Conservation (phyloP, 495 filamentous ascomycete genomes). For the Aspergillus heteromorphus region DNA sequence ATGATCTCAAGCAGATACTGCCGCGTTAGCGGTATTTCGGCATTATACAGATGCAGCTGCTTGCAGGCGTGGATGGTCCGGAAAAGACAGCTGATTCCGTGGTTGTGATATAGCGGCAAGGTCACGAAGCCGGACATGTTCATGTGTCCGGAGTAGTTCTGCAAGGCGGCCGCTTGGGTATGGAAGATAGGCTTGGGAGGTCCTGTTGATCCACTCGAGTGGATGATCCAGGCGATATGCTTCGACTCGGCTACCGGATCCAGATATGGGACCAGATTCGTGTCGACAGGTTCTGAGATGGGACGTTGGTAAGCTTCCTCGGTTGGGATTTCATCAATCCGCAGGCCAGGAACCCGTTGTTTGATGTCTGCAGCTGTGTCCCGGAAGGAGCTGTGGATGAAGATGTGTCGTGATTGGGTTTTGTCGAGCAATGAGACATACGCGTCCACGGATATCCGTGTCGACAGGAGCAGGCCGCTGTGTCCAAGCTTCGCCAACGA, state of each 20-base stretch:
- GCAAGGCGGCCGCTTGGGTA: conserved; percentile 26
- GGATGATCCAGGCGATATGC: conserved; percentile 45
- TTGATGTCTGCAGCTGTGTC: conserved; percentile 21
- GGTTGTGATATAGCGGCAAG: conserved; percentile 50
- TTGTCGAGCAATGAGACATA: conserved; percentile 33
- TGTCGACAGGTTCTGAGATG: conserved; percentile 12
- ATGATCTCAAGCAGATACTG: conserved; percentile 45
- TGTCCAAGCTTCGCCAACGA: conserved; percentile 38
- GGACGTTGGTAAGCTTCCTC: conserved; percentile 16
- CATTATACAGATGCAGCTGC: conserved; percentile 42
- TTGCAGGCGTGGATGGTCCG: conserved; percentile 45
- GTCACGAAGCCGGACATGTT: conserved; percentile 40
- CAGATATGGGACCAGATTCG: conserved; percentile 14
- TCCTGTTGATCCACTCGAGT: conserved; percentile 55
- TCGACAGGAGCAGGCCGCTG: conserved; percentile 39
- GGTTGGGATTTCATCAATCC: conserved; percentile 13
- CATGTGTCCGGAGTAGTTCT: conserved; percentile 30
- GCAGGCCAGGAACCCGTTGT: conserved; percentile 12
- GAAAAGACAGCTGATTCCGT: conserved; percentile 38
- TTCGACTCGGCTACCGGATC: conserved; percentile 19
- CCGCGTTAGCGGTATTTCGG: conserved; percentile 48
- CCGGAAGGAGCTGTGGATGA: conserved; percentile 22
- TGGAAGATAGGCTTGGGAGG: conserved; percentile 51
- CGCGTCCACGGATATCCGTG: conserved; percentile 35
- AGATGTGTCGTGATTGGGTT: conserved; percentile 29